Conservation (phyloP, 108 stramenopile genomes). For the Aureococcus anophagefferens region DNA sequence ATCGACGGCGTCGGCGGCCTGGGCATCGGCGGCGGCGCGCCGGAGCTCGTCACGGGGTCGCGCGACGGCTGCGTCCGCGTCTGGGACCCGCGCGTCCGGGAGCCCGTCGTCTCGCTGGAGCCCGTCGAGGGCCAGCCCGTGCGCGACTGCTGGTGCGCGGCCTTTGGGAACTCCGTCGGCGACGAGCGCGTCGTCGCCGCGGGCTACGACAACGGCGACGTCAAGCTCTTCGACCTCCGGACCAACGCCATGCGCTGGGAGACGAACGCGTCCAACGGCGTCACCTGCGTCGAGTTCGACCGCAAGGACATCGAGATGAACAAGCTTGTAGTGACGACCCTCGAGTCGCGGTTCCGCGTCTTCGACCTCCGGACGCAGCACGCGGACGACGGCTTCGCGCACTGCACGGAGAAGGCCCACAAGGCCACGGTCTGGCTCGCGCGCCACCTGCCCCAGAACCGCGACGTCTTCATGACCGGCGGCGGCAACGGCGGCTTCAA, state of each 20-base stretch:
- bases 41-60: conserved; percentile 72
- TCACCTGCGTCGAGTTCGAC: conserved; percentile 72
- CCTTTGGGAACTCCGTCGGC: conserved; percentile 68
- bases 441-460: conserved; percentile 70
- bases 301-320: conserved; percentile 81
- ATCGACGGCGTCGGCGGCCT: conserved; percentile 72
- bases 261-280: conserved; percentile 68
- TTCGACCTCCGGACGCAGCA: conserved; percentile 70
- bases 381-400: conserved; percentile 59
- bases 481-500: conserved; percentile 78
- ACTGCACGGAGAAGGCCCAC: conserved; percentile 60
- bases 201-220: conserved; percentile 82
- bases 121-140: conserved; percentile 54
- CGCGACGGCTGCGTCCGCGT: conserved; percentile 73
- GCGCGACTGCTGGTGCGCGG: conserved; percentile 75
- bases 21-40: conserved; percentile 54
- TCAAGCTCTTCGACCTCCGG: conserved; percentile 69
- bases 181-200: conserved; percentile 68
- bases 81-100: conserved; percentile 62
- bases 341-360: conserved; percentile 68
- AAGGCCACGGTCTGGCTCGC: conserved; percentile 61
- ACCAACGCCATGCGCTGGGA: conserved; percentile 66
- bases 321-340: conserved; percentile 67
- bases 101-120: conserved; percentile 56
- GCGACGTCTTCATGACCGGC: conserved; percentile 69